Evolutionary conservation across 768 basidiomycete genomes (phyloP), one percentile per base, ranked within the genome.

Genomic region (Auricularia sp.): DNA sequence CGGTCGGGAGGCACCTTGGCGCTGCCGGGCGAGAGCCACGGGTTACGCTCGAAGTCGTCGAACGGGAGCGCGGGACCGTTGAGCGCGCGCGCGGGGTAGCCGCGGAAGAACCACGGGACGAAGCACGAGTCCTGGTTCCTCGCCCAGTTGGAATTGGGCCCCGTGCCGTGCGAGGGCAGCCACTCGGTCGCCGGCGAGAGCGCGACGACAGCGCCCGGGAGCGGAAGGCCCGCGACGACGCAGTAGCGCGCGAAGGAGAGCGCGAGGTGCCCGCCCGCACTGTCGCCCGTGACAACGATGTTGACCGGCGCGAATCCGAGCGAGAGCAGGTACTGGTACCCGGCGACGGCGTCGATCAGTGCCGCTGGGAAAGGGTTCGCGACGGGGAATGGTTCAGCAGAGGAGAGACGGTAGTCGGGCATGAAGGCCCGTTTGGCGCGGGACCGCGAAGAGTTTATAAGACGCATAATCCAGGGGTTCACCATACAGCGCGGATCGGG

Each of bases 191-290:
- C 84, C 0, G 86, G 84, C 0, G 84, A 85, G 44, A 83, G 75
- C 3, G 85, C 74, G 47, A 87, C 68, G 1, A 87, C 74, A 3
- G 76, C 76, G 10, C 78, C 77, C 1, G 84, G 82, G 43, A 77
- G 78, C 11, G 73, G 63, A 35, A 69, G 70, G 36, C 74, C 74
- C 72, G 84, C 73, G 65, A 85, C 82, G 18, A 82, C 74, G 33
- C 90, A 80, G 67, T 87, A 86, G 3, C 85, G 84, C 8, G 77
- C 80, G 53, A 89, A 77, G 0, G 85, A 84, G 39, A 84, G 78
- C 0, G 84, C 83, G 33, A 91, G 81, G 72, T 91, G 88, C 3
- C 80, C 91, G 2, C 91, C 90, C 0, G 90, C 88, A 1, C 87
- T 91, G 71, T 93, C 90, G 2, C 90, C 91, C 21, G 77, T 78